These are phyloP conservation scores for Mycena rebaudengoi DNA, from an alignment of 768 basidiomycete species.

Conservation along the genomic window DNA sequence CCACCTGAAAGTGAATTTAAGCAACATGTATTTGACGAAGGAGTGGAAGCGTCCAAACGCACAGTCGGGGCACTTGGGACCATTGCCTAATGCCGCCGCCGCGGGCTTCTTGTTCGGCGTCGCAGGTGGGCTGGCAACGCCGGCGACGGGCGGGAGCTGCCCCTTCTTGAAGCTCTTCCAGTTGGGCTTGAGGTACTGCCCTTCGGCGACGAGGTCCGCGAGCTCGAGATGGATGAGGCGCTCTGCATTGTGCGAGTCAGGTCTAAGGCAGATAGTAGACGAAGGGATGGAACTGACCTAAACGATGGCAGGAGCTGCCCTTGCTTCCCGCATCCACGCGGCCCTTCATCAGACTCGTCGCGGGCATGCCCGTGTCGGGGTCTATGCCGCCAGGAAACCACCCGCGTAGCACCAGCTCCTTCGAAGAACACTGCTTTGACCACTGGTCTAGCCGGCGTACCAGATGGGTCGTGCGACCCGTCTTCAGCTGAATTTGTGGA, in stretches of 20 bases:
- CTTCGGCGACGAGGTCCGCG: conserved; percentile 67
- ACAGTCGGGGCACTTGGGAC: conserved; percentile 50
- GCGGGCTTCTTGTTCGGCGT: conserved; percentile 34
- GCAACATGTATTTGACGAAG: background rate
- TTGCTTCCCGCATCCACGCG: conserved; percentile 67
- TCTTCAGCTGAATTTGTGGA: conserved; percentile 70
- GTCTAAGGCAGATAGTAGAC: background rate
- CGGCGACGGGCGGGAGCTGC: conserved; percentile 29
- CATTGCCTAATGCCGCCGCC: conserved; percentile 28
- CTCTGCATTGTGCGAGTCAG: conserved; percentile 48
- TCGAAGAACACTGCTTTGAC: conserved; percentile 83
- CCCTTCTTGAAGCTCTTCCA: conserved; percentile 49
- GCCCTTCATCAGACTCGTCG: conserved; percentile 68
- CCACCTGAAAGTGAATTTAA: conserved; percentile 53
- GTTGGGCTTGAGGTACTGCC: conserved; percentile 64
- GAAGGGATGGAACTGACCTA: conserved; percentile 48
- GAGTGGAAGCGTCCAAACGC: background rate
- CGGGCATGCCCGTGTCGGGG: conserved; percentile 44
- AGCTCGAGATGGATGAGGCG: conserved; percentile 84
- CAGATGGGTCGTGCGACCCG: conserved; percentile 80
- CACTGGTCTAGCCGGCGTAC: conserved; percentile 80
- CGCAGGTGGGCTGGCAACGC: conserved; percentile 20
- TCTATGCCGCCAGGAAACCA: conserved; percentile 72
- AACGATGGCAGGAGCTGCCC: conserved; percentile 73
- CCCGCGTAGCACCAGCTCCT: conserved; percentile 76